Evolutionary conservation across 768 basidiomycete species (phyloP).

Genomic region (Holtermanniella nyarrowii): DNA sequence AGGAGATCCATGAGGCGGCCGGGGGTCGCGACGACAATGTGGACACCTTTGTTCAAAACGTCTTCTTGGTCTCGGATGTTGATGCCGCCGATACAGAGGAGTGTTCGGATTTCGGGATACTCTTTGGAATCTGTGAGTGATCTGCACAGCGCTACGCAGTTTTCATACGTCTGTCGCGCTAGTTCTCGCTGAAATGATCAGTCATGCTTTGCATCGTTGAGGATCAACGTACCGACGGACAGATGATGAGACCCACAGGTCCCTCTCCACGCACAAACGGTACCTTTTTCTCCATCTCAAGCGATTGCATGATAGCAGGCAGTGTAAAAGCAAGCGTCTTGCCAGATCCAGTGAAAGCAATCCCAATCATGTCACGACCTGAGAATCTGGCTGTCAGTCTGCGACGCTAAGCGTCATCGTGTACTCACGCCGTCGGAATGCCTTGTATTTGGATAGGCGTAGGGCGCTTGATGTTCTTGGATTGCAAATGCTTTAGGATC

Average conservation of each 20-base stretch:
- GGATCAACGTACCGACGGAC: constrained; percentile 57
- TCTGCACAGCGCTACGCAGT: constrained; percentile 72
- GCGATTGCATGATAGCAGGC: constrained; percentile 91
- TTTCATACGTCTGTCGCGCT: constrained; percentile 94
- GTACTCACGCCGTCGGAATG: constrained; percentile 75
- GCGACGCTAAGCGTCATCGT: neutral
- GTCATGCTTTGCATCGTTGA: neutral
- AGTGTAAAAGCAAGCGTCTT: constrained; percentile 98
- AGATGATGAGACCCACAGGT: constrained; percentile 89
- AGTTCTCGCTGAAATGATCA: constrained; percentile 55
- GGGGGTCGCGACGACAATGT: constrained; percentile 93
- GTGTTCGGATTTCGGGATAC: constrained; percentile 75
- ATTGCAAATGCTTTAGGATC: constrained; percentile 69
- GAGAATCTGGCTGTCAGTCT: constrained; percentile 54
- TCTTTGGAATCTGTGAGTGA: constrained; percentile 63
- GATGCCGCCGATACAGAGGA: constrained; percentile 95
- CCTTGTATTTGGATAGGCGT: constrained; percentile 98
- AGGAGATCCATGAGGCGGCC: constrained; percentile 96
- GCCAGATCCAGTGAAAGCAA: constrained; percentile 97
- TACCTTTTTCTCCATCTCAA: constrained; percentile 84
- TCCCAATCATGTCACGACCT: constrained; percentile 95
- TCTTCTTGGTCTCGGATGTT: constrained; percentile 97
- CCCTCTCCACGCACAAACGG: constrained; percentile 90
- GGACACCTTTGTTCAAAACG: constrained; percentile 77
- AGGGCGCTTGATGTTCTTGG: constrained; percentile 72